Conservation (phyloP, 179 eudicot genomes). For the Beta lomatogona region DNA sequence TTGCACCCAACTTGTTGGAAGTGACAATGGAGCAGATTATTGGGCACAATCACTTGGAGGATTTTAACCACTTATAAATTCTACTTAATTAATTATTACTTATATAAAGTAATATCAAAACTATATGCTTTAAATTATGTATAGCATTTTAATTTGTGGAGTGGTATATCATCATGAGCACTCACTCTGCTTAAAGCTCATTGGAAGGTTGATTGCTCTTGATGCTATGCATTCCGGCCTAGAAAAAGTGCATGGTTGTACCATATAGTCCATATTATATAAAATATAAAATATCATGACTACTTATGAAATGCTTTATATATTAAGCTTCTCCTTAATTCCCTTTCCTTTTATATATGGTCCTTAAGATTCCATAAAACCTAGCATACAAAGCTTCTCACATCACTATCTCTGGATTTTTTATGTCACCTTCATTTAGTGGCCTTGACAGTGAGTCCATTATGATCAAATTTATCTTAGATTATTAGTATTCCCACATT, state of each 20-base stretch:
- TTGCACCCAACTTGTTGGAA: constrained; percentile 65
- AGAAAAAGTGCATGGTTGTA: constrained; percentile 14
- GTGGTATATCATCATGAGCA: constrained; percentile 70
- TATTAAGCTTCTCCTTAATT: too few relatives aligned
- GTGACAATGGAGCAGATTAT: constrained; percentile 76
- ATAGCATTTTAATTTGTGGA: constrained; percentile 20
- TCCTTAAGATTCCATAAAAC: too few relatives aligned
- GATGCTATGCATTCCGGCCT: constrained; percentile 44
- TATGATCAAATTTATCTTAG: too few relatives aligned
- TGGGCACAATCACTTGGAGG: constrained; percentile 88
- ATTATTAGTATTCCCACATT: too few relatives aligned
- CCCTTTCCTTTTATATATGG: too few relatives aligned
- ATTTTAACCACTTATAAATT: constrained; percentile 36
- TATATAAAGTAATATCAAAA: neutral
- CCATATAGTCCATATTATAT: neutral
- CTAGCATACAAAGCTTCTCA: too few relatives aligned
- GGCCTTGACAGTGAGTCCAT: too few relatives aligned
- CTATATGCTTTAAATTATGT: constrained; percentile 4
- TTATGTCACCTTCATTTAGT: too few relatives aligned
- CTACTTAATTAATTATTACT: neutral
- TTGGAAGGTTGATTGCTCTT: constrained; percentile 64
- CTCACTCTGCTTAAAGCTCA: constrained; percentile 41
- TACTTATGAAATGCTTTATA: neutral
- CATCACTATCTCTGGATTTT: too few relatives aligned
- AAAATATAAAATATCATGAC: neutral